Evolutionary conservation across 495 filamentous ascomycete genomes (phyloP), one percentile per base, ranked within the genome.

Genomic region (Penicillium coffeae): DNA sequence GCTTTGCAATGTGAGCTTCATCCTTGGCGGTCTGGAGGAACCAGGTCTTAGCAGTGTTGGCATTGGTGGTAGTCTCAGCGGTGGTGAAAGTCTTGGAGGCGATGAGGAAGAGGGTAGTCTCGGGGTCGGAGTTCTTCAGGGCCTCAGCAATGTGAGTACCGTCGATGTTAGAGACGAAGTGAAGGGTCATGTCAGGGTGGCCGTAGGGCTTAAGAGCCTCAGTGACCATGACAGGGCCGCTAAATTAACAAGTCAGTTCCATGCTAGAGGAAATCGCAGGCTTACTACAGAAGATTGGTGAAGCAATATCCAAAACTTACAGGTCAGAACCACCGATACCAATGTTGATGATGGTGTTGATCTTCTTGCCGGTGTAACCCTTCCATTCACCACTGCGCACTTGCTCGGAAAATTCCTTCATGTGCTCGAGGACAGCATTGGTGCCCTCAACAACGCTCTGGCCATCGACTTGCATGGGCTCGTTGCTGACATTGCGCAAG

Each of bases 61-160:
- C 94, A 68, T 98, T 98, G 44, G 93, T 96, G 32, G 75, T 85
- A 39, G 93, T 98, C 79, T 98, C 93, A 40, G 93, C 93, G 6
- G 93, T 98, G 48, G 93, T 98, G 77, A 98, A 98, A 46, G 93
- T 98, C 83, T 98, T 98, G 68, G 92, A 96, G 41, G 93, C 93
- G 61, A 98, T 81, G 56, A 97, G 77, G 85, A 97, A 98, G 45
- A 98, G 83, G 21, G 92, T 96, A 37, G 94, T 96, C 74, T 98
- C 93, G 14, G 93, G 90, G 67, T 98, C 80, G 1, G 90, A 92
- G 66, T 83, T 63, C 63, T 84, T 84, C 14, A 97, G 81, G 39
- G 93, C 94, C 74, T 98, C 93, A 38, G 90, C 88, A 62, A 97
- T 88, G 73, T 98, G 93, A 42, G 93, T 97, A 54, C 93, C 93